Evolutionary conservation across 2,329 filamentous ascomycete species (phyloP), one percentile per base, ranked within the genome.

Genomic region (Cladobotryum mycophilum): DNA sequence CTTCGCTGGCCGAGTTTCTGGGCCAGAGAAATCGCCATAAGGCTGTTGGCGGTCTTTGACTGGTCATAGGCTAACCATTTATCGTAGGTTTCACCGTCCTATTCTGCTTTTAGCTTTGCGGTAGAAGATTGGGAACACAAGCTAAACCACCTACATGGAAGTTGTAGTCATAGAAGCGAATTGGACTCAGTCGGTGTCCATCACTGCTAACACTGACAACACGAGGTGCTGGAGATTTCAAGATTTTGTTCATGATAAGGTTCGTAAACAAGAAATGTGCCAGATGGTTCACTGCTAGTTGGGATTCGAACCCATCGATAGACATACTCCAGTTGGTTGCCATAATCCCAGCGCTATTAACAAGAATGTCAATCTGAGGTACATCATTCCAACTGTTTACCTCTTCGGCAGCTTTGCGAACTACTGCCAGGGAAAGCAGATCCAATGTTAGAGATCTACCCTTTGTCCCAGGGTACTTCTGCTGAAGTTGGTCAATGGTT

Each of bases 311-410:
- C 0, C 71, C 70, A 41, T 76, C 72, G 0, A 55, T 53, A 15
- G 63, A 65, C 12, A 64, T 48, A 5, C 55, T 58, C 44, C 64
- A 68, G 15, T 65, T 60, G 2, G 57, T 52, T 4, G 59, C 66
- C 68, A 73, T 73, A 20, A 76, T 55, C 9, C 64, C 72, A 1
- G 74, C 73, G 47, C 70, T 76, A 55, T 74, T 73, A 52, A 76
- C 58, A 7, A 76, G 50, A n/a, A 75, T 64, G 6, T 60, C 49
- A 58, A 69, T 68, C 2, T 59, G 56, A 3, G 68, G 58, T 2
- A 56, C 49, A 44, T 54, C 48, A 3, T 49, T 33, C 54, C 54
- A 57, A 5, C 38, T 36, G 18, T 53, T 53, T 1, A 72, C 69
- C 1, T 67, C 64, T 0, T 58, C 54, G 0, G 71, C 72, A 1